Conservation (phyloP, 331 rosid genomes). For the Telfairia occidentalis region DNA sequence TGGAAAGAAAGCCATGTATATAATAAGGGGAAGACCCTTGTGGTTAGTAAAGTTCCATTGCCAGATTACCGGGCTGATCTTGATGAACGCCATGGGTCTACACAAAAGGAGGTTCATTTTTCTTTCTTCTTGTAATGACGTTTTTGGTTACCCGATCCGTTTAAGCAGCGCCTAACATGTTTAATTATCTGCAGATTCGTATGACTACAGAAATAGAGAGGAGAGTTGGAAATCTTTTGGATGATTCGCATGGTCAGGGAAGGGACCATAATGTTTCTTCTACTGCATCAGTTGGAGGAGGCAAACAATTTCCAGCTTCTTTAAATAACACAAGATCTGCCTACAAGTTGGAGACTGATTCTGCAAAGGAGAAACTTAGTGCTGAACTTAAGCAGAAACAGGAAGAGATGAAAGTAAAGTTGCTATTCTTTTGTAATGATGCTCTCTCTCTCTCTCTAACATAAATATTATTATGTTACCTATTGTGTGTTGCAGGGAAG, state of each 20-base stretch:
- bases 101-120: constrained; percentile 65
- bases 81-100: constrained; percentile 87
- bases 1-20: constrained; percentile 93
- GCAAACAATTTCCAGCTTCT: constrained; percentile 23
- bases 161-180: neutral
- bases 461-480: neutral
- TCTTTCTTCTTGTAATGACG: neutral
- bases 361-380: constrained; percentile 48
- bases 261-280: constrained; percentile 25
- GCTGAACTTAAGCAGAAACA: constrained; percentile 63
- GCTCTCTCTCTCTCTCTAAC: neutral
- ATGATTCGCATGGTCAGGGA: constrained; percentile 33
- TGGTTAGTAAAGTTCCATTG: constrained; percentile 80
- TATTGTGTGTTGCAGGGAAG: constrained; percentile 36
- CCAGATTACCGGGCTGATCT: constrained; percentile 98
- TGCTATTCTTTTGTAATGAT: constrained; percentile 13
- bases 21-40: constrained; percentile 72
- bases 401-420: constrained; percentile 51
- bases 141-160: neutral
- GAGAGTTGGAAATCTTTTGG: constrained; percentile 77
- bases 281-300: constrained; percentile 26
- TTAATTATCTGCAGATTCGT: constrained; percentile 45
- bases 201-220: constrained; percentile 76
- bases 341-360: constrained; percentile 28
- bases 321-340: constrained; percentile 17